phyloP scores from a whole-genome alignment of 1,284 basidiomycete genomes.

The Phellopilus nigrolimitatus region DNA sequence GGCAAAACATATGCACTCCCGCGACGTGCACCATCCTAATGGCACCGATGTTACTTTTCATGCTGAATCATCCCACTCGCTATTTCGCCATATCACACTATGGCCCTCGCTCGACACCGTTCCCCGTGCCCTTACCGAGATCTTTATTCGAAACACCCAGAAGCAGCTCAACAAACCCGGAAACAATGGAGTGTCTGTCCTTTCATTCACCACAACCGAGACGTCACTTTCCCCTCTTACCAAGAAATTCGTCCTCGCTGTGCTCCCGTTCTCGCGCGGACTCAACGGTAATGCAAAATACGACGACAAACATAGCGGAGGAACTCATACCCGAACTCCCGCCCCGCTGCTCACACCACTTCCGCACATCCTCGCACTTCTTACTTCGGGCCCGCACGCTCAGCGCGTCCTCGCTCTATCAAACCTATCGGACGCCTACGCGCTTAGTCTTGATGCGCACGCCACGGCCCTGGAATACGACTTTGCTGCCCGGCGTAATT shows the following conservation, averaged over 20 bases:
- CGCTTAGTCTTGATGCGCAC: conserved; percentile 23
- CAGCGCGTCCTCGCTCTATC: conserved; percentile 36
- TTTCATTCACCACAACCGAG: conserved; percentile 19
- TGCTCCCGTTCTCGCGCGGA: conserved; percentile 6
- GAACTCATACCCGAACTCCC: conserved; percentile 26
- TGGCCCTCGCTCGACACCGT: conserved; percentile 12
- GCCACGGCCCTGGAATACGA: conserved; percentile 31
- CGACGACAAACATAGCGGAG: conserved; percentile 17
- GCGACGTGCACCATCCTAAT: no score
- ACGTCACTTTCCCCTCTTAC: conserved; percentile 5
- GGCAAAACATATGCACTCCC: neutral
- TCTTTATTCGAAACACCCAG: conserved; percentile 1
- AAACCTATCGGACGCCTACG: conserved; percentile 41
- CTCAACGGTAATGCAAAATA: neutral
- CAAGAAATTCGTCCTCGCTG: neutral
- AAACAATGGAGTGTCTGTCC: neutral
- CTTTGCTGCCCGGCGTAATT: conserved; percentile 24
- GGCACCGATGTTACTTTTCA: no score
- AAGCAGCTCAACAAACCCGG: neutral
- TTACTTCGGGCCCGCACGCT: conserved; percentile 28
- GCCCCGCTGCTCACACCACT: conserved; percentile 32
- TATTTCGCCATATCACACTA: neutral
- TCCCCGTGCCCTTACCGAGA: neutral
- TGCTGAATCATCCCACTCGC: neutral
- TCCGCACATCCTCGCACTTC: conserved; percentile 29